Evolutionary conservation across 1,284 basidiomycete species (phyloP).

Genomic region (Vanrija sp.): DNA sequence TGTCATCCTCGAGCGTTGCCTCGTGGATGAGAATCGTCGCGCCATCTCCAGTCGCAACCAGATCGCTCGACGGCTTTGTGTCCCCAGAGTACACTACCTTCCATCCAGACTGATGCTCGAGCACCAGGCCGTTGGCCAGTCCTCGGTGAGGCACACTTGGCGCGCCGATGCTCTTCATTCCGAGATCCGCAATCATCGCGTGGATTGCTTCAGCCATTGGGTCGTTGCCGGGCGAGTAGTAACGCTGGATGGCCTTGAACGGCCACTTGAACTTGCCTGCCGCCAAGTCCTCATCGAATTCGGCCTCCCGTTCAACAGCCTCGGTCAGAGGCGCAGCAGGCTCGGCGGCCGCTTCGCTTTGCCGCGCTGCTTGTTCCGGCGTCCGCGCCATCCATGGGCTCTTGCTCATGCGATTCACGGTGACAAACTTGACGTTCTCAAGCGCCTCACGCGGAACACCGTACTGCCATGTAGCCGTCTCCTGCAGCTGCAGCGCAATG

Average conservation of each 20-base stretch:
- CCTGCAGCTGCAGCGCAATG: slow-evolving; percentile 50
- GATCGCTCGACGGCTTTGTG: slow-evolving; percentile 68
- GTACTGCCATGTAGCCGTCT: slow-evolving; percentile 37
- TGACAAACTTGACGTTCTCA: slow-evolving; percentile 39
- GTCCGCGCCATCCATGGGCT: not conserved
- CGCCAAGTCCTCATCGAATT: slow-evolving; percentile 11
- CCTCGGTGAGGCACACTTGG: slow-evolving; percentile 71
- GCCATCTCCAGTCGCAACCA: slow-evolving; percentile 63
- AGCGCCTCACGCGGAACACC: slow-evolving; percentile 27
- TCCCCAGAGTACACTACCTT: slow-evolving; percentile 83
- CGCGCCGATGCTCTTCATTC: slow-evolving; percentile 54
- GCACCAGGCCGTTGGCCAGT: slow-evolving; percentile 63
- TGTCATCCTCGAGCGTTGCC: slow-evolving; percentile 78
- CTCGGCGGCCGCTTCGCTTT: not conserved
- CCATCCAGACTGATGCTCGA: slow-evolving; percentile 71
- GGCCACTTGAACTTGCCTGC: slow-evolving; percentile 24
- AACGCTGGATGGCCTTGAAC: slow-evolving; percentile 12
- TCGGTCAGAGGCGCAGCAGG: no score
- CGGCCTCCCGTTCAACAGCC: slow-evolving; percentile 1
- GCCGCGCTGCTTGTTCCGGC: not conserved
- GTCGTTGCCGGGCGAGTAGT: not conserved
- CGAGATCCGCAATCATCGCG: slow-evolving; percentile 21
- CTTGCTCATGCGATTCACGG: slow-evolving; percentile 20
- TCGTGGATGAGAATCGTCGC: slow-evolving; percentile 89
- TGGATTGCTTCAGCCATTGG: not conserved